These are phyloP conservation scores for Trichoderma asperellum DNA, from an alignment of 2,329 filamentous ascomycete species.

Conservation along the genomic window DNA sequence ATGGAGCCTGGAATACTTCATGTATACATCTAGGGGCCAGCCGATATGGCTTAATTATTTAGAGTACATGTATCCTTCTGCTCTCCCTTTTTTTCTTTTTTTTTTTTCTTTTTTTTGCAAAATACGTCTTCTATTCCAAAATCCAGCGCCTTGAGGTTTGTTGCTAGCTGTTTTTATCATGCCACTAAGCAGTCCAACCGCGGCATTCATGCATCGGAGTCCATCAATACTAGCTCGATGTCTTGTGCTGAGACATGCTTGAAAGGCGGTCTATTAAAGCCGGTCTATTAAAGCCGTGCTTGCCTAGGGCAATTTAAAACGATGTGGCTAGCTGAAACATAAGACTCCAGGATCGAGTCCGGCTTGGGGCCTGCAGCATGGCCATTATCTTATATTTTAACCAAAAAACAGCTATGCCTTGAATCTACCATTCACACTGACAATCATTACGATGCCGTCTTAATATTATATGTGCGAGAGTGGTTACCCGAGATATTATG, in stretches of 20 bases:
- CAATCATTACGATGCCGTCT: not conserved
- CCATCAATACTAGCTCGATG: not conserved
- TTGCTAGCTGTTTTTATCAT: not conserved
- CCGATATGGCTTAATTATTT: not conserved
- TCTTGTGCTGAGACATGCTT: conserved; percentile 8
- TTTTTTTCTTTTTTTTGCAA: not conserved
- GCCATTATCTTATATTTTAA: not conserved
- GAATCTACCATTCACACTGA: not conserved
- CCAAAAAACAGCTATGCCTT: not conserved
- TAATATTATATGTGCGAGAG: conserved; percentile 2
- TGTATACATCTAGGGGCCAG: not conserved
- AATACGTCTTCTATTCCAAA: not conserved
- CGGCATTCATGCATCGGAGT: not conserved
- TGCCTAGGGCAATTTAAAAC: not conserved
- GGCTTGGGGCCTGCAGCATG: not conserved
- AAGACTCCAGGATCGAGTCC: not conserved
- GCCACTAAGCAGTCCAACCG: not conserved
- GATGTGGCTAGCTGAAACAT: not conserved
- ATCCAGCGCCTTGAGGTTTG: not conserved
- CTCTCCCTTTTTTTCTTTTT: not conserved
- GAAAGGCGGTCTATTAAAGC: not conserved
- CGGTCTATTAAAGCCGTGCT: not conserved
- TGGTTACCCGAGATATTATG: not conserved
- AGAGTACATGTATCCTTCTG: not conserved
- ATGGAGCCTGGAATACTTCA: not conserved